Evolutionary conservation across 2,329 filamentous ascomycete genomes (phyloP), one percentile per base, ranked within the genome.

Genomic region (Coniochaeta hoffmannii): DNA sequence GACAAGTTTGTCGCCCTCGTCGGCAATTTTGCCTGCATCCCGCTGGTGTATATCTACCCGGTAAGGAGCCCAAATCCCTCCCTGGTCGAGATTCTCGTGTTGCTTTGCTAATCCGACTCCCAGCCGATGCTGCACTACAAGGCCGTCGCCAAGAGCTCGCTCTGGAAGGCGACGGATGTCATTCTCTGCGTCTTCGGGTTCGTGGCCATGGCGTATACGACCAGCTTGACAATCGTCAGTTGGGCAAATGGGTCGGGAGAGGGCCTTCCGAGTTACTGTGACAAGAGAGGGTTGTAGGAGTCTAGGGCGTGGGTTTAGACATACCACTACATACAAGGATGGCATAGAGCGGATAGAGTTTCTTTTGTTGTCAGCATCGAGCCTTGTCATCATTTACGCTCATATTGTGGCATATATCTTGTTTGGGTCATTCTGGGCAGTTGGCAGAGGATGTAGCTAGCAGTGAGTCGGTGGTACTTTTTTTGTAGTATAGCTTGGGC

Each of bases 1-100:
- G 94, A 99, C 75, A 97, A 97, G 72, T 99, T 99, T 69, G 95
- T 99, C 31, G 88, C 91, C 22, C 79, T 99, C 36, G 92, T 99
- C 19, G 94, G 94, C 61, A 96, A 92, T 71, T 99, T 99, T 76
- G 94, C 94, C 58, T 99, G 94, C 69, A 94, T 99, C 63, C 94
- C 94, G 46, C 76, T 99, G 56, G 94, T 97, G 59, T 97, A 95
- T 67, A 95, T 99, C 54, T 99, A 99, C 69, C 95, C 94, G 61
- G 92, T 97, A 80, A 80, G 90, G 83, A 24, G 17, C 35, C 31
- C 32, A n/a, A 7, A 60, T 22, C 24, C 15, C 17, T 24, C 28
- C 14, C n/a, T 22, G 6, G 24, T 52, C 36, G 56, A 60, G 53
- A 58, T 53, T 9, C 28, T 3, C 10, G 7, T 5, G 49, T 14